These are phyloP conservation scores for Lachnellula arida DNA, from an alignment of 2,329 filamentous ascomycete genomes.

Conservation along the genomic window DNA sequence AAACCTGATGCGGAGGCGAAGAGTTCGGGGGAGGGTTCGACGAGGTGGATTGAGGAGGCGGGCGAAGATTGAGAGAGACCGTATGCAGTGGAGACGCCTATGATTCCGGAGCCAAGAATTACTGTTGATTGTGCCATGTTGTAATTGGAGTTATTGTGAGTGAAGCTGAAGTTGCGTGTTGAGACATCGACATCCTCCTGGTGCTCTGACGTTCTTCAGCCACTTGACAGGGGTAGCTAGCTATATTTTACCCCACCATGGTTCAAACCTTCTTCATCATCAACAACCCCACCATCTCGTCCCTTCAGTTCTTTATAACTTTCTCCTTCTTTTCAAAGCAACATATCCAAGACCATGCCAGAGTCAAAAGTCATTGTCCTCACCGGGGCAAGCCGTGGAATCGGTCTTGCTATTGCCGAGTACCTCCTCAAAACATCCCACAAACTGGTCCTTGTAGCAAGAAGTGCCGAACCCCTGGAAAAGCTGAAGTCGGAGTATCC, in stretches of 20 bases:
- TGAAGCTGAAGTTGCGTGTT: not conserved
- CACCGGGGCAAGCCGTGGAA: slow-evolving; percentile 59
- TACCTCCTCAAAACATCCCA: slow-evolving; percentile 49
- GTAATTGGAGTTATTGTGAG: not conserved
- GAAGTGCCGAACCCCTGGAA: slow-evolving; percentile 46
- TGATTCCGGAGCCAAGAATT: slow-evolving; percentile 66
- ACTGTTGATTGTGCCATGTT: slow-evolving; percentile 41
- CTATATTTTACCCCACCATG: not conserved
- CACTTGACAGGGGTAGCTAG: slow-evolving; percentile 5
- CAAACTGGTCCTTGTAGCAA: slow-evolving; percentile 55
- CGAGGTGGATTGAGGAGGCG: slow-evolving; percentile 47
- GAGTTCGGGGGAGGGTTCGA: slow-evolving; percentile 54
- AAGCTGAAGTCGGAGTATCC: slow-evolving; percentile 48
- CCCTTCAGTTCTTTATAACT: not conserved
- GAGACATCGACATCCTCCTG: too few species aligned
- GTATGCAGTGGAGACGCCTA: slow-evolving; percentile 67
- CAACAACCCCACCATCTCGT: too few species aligned
- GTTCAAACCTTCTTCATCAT: too few species aligned
- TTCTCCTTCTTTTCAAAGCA: not conserved
- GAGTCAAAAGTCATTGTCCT: slow-evolving; percentile 65
- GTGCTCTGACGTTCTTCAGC: too few species aligned
- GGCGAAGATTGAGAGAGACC: slow-evolving; percentile 53
- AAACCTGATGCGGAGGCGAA: slow-evolving; percentile 72
- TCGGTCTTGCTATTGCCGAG: slow-evolving; percentile 53
- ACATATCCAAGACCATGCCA: slow-evolving; percentile 32